Base-by-base conservation (phyloP, 805 yeast species). In the Wickerhamiella alocasiicola region DNA sequence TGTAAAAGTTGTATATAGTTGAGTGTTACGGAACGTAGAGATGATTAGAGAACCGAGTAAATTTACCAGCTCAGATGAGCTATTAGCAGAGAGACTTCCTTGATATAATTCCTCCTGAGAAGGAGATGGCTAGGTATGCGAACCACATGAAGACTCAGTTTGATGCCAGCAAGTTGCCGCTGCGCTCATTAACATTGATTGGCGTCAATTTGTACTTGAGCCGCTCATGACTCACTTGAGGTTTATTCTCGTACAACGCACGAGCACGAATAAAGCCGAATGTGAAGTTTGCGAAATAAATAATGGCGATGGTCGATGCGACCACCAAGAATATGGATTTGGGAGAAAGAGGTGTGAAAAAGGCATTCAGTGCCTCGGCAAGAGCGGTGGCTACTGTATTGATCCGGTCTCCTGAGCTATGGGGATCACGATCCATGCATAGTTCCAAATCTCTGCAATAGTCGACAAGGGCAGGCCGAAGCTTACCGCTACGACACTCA, bases 401-500 rank as follows among this genome's bases (percentile, higher is more conserved):
- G 0, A 85, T 75, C 43, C 74, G 66, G 2, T 78, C 79, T 6
- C 76, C 65, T 0, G 58, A 57, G n/a, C 11, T 11, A 2, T 68
- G 68, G 5, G 94, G 85, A 48, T 83, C 87, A 33, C 72, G 60
- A 48, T 76, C 73, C 85, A 83, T 83, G 56, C 97, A 88, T 42
- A 66, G 70, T 49, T 72, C 78, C 81, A 91, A 81, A 23, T 65
- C 68, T 17, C 68, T 61, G 55, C 98, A 88, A 15, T 71, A 61
- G 2, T 61, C 59, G 44, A 76, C 83, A n/a, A 85, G 58, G 0
- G 81, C 83, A 0, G 94, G 95, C 0, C 76, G 81, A 12, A 84
- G 60, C 1, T 70, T 67, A 6, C 71, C 66, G 2, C 60, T 54
- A 12, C 51, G 48, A 56, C 98, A 88, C 45, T 74, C 69, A 56